Evolutionary conservation across 305 asterid species (phyloP).

Genomic region (Nicotiana rustica): DNA sequence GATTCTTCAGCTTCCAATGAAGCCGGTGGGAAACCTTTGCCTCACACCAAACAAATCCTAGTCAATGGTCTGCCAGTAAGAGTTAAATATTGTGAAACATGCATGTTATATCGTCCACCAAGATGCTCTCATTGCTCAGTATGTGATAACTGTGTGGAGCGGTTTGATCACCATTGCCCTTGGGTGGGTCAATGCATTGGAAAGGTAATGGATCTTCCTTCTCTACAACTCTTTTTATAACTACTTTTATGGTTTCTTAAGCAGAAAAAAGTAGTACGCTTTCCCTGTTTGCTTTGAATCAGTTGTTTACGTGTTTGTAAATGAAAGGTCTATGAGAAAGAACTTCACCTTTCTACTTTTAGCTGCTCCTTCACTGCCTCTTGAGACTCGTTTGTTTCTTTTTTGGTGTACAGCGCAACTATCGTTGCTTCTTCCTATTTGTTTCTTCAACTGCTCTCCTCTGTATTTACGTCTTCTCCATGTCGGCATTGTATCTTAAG

Average conservation of each 20-base stretch:
- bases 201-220: slow-evolving; percentile 37
- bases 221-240: not conserved
- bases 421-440: slow-evolving; percentile 53
- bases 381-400: slow-evolving; percentile 3
- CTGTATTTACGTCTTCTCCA: slow-evolving; percentile 49
- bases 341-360: slow-evolving; percentile 12
- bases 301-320: slow-evolving; percentile 17
- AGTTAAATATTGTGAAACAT: slow-evolving; percentile 58
- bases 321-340: not conserved
- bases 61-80: slow-evolving; percentile 56
- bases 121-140: slow-evolving; percentile 56
- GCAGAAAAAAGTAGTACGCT: not conserved
- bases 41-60: slow-evolving; percentile 50
- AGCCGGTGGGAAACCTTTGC: slow-evolving; percentile 45
- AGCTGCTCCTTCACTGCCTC: slow-evolving; percentile 2
- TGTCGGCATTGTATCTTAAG: slow-evolving; percentile 54
- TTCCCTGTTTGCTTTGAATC: not conserved
- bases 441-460: slow-evolving; percentile 53
- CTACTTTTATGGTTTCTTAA: not conserved
- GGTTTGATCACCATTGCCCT: slow-evolving; percentile 61
- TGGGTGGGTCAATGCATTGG: slow-evolving; percentile 63
- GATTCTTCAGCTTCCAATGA: slow-evolving; percentile 51
- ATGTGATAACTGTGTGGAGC: slow-evolving; percentile 56
- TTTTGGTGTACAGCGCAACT: slow-evolving; percentile 55
- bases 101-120: slow-evolving; percentile 60